These are phyloP conservation scores for Pseudogymnoascus sp. DNA, from an alignment of 2,329 filamentous ascomycete species.

Conservation along the genomic window DNA sequence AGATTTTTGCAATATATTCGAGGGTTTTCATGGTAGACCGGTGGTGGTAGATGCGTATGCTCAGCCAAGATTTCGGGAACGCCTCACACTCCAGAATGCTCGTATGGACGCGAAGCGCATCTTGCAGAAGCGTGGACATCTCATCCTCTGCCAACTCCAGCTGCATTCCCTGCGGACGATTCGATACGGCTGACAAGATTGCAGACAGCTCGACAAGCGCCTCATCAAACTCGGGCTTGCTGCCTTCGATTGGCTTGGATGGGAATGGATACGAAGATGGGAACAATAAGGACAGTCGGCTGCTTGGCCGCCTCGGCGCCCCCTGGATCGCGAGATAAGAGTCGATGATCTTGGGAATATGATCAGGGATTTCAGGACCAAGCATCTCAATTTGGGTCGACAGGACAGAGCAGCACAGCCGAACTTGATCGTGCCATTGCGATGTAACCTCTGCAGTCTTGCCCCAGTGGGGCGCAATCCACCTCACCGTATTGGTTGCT, in stretches of 20 bases:
- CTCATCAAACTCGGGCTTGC: conserved; percentile 64
- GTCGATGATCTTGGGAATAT: conserved; percentile 83
- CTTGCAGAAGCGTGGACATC: conserved; percentile 65
- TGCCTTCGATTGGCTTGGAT: conserved; percentile 53
- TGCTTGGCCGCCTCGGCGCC: conserved; percentile 45
- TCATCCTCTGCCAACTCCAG: conserved; percentile 70
- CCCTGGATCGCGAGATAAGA: conserved; percentile 75
- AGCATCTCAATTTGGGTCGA: conserved; percentile 76
- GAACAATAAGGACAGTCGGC: conserved; percentile 77
- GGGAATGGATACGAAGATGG: conserved; percentile 87
- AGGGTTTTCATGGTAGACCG: conserved; percentile 81
- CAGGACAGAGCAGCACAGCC: conserved; percentile 85
- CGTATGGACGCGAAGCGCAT: conserved; percentile 75
- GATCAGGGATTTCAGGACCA: conserved; percentile 74
- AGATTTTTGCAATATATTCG: conserved; percentile 70
- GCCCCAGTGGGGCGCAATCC: conserved; percentile 94
- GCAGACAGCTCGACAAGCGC: conserved; percentile 82
- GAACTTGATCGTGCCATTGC: conserved; percentile 87
- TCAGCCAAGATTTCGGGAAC: conserved; percentile 85
- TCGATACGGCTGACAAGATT: conserved; percentile 74
- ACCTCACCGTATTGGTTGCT: conserved; percentile 74
- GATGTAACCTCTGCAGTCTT: conserved; percentile 63
- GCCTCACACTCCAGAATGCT: conserved; percentile 85
- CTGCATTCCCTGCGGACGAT: conserved; percentile 64
- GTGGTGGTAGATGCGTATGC: conserved; percentile 86